Evolutionary conservation across 2,329 filamentous ascomycete species (phyloP), one percentile per base, ranked within the genome.

Genomic region (Leptographium lundbergii): DNA sequence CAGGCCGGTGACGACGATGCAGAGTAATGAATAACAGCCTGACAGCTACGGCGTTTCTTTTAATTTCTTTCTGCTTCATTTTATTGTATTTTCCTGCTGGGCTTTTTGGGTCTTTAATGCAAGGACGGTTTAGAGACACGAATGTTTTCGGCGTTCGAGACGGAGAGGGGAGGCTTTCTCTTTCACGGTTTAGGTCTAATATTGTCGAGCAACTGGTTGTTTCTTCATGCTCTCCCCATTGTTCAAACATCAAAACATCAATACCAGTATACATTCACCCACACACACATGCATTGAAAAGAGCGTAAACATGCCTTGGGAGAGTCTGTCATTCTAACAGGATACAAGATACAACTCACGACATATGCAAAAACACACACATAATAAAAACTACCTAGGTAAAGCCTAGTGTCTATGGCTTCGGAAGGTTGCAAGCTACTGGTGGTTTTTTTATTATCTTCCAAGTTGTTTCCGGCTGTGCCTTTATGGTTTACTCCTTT

Each of bases 1-100:
- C 39, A 19, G 60, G 61, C 63, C 47, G 68, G 68, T 34, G 63
- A 66, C 51, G 68, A 39, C 17, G 13, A 68, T 59, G 66, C 68
- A 57, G 67, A 34, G 10, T 13, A 42, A 45, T 42, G 24, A 32
- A 47, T 29, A 13, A 13, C 19, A 9, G 51, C 29, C 17, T 29
- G 47, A n/a, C 22, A 24, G 36, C 17, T 7, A 34, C 39, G 29
- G 9, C 29, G 29, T 54, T n/a, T 54, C 27, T 54, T 36, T 54
- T 36, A 17, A 4, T n/a, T 34, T 53, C 29, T 34, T 22, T 34
- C 22, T 53, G 19, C 32, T 34, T n/a, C 29, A 19, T 54, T 48
- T 48, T n/a, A 34, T 47, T 45, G 34, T 24, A 45, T 55, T 13
- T 39, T 14, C 36, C 14, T 39, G 36, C 36, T 39, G 36, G 36